These are phyloP conservation scores for Calonectria crousiana DNA, from an alignment of 2,329 filamentous ascomycete species.

Conservation along the genomic window DNA sequence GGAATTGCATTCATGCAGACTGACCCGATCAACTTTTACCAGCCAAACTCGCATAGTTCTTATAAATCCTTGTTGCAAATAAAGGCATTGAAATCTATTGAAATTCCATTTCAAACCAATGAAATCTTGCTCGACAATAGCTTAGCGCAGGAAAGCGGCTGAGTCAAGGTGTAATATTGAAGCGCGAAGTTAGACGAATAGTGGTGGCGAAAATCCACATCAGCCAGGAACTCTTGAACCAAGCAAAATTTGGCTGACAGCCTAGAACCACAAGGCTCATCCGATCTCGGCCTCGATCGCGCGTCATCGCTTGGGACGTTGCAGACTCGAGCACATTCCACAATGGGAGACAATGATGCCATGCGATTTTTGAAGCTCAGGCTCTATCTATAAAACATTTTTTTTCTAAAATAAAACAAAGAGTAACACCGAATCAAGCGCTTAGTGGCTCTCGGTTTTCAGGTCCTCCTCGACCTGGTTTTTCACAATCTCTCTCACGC, in stretches of 20 bases:
- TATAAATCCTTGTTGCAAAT: background rate
- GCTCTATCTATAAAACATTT: conserved; percentile 4
- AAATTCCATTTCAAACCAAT: background rate
- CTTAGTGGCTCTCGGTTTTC: conserved; percentile 41
- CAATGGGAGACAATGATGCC: background rate
- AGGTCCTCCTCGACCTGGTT: conserved; percentile 78
- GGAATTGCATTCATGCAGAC: background rate
- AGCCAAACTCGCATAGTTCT: background rate
- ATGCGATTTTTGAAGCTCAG: background rate
- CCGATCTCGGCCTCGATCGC: background rate
- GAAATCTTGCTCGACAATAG: background rate
- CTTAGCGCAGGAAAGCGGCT: background rate
- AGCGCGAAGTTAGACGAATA: background rate
- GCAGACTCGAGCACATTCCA: background rate
- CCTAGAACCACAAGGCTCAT: background rate
- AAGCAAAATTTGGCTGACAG: background rate
- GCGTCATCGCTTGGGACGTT: background rate
- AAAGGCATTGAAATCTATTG: background rate
- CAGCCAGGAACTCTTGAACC: background rate
- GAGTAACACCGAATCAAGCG: background rate
- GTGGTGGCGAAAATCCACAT: background rate
- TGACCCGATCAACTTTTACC: background rate
- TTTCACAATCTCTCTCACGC: conserved; percentile 81
- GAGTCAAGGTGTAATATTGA: background rate
- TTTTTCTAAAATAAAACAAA: background rate